phyloP scores from a whole-genome alignment of 805 yeast genomes.

The Vanderwaltozyma tropicalis region DNA sequence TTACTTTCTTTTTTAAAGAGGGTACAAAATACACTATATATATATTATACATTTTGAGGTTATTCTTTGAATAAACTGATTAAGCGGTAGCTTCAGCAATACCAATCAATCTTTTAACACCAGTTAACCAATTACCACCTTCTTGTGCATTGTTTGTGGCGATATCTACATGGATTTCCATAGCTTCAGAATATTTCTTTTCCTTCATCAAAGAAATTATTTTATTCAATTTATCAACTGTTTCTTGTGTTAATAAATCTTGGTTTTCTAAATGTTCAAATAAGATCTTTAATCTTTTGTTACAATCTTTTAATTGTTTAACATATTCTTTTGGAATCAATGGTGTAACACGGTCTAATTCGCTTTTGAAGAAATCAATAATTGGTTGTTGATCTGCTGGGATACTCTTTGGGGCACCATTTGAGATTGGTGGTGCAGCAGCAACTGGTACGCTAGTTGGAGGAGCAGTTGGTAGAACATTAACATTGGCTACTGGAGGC shows the following conservation, averaged over 20 bases:
- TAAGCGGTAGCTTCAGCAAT: constrained; percentile 44
- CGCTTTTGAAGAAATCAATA: constrained; percentile 42
- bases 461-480: constrained; percentile 19
- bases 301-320: constrained; percentile 71
- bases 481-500: constrained; percentile 2
- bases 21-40: no score
- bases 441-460: constrained; percentile 14
- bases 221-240: constrained; percentile 42
- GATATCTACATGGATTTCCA: constrained; percentile 43
- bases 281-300: constrained; percentile 65
- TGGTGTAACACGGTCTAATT: constrained; percentile 56
- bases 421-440: constrained; percentile 18
- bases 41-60: no score
- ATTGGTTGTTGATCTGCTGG: constrained; percentile 50
- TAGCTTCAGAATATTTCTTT: constrained; percentile 52
- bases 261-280: constrained; percentile 69
- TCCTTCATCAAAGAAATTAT: constrained; percentile 41
- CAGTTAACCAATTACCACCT: constrained; percentile 86
- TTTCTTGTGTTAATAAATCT: constrained; percentile 50
- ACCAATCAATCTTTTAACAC: constrained; percentile 77
- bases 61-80: neutral
- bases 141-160: constrained; percentile 58
- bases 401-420: constrained; percentile 36
- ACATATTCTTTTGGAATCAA: constrained; percentile 62
- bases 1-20: no score